phyloP scores from a whole-genome alignment of 805 yeast genomes.

The Wickerhamiella sergipiensis region DNA sequence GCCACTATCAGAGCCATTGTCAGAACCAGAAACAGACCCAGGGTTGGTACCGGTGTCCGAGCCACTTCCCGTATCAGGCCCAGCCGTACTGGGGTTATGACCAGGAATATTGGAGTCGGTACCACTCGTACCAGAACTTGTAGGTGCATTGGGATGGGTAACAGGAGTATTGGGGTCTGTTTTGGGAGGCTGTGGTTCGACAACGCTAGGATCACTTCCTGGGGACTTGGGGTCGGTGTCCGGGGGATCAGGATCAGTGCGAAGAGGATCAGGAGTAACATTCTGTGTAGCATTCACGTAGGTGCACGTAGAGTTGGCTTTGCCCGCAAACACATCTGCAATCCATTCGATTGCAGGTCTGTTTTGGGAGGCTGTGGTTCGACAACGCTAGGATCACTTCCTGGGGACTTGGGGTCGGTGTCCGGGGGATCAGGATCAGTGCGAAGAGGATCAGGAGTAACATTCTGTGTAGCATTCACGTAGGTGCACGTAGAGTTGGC shows the following conservation, averaged over 20 bases:
- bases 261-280: too few relatives aligned
- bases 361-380: too few relatives aligned
- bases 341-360: conserved; percentile 1
- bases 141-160: background rate
- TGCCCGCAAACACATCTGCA: conserved; percentile 6
- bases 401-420: background rate
- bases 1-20: too few relatives aligned
- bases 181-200: too few relatives aligned
- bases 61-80: background rate
- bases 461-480: background rate
- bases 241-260: too few relatives aligned
- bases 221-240: too few relatives aligned
- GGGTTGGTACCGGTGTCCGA: background rate
- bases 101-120: background rate
- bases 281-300: too few relatives aligned
- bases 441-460: too few relatives aligned
- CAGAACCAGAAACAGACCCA: background rate
- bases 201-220: too few relatives aligned
- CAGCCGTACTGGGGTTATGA: background rate
- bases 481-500: conserved; percentile 5
- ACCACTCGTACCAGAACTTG: too few relatives aligned
- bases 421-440: background rate
- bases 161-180: background rate
- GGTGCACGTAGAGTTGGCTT: conserved; percentile 3
- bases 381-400: background rate